phyloP scores from a whole-genome alignment of 768 basidiomycete genomes.

The Lentinula sp. region DNA sequence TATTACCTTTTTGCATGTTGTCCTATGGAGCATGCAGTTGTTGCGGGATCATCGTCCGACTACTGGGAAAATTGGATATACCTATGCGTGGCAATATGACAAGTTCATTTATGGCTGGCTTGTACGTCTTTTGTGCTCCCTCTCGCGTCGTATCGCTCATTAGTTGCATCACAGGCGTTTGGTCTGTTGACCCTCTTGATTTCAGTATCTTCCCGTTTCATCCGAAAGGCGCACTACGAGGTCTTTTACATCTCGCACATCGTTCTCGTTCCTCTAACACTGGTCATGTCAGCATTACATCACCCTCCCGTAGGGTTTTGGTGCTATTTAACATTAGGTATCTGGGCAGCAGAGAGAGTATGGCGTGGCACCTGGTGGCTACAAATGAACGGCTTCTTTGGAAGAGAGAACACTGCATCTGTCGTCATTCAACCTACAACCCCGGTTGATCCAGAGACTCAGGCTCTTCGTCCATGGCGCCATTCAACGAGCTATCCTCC shows the following conservation, averaged over 20 bases:
- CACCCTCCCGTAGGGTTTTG: conserved; percentile 63
- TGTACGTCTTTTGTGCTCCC: conserved; percentile 21
- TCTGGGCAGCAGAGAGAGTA: conserved; percentile 61
- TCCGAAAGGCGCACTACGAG: conserved; percentile 53
- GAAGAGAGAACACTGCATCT: conserved; percentile 3
- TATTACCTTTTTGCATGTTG: conserved; percentile 52
- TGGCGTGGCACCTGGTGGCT: conserved; percentile 52
- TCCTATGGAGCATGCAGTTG: conserved; percentile 66
- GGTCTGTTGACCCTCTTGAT: conserved; percentile 46
- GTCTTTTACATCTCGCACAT: conserved; percentile 64
- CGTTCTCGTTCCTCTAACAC: conserved; percentile 53
- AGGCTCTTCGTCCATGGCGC: conserved; percentile 10
- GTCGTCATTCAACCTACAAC: conserved; percentile 8
- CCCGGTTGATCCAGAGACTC: background rate
- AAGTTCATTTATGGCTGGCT: conserved; percentile 61
- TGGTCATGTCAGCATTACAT: conserved; percentile 59
- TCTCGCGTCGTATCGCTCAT: background rate
- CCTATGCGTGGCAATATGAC: conserved; percentile 50
- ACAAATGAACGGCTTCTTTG: conserved; percentile 51
- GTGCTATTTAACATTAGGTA: conserved; percentile 54
- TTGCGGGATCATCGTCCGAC: conserved; percentile 37
- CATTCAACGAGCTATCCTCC: conserved; percentile 13
- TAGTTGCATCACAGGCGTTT: conserved; percentile 39
- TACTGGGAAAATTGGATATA: conserved; percentile 36
- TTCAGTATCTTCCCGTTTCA: conserved; percentile 39